phyloP scores from a whole-genome alignment of 2,329 filamentous ascomycete species.

The Tolypocladium endophyticum region DNA sequence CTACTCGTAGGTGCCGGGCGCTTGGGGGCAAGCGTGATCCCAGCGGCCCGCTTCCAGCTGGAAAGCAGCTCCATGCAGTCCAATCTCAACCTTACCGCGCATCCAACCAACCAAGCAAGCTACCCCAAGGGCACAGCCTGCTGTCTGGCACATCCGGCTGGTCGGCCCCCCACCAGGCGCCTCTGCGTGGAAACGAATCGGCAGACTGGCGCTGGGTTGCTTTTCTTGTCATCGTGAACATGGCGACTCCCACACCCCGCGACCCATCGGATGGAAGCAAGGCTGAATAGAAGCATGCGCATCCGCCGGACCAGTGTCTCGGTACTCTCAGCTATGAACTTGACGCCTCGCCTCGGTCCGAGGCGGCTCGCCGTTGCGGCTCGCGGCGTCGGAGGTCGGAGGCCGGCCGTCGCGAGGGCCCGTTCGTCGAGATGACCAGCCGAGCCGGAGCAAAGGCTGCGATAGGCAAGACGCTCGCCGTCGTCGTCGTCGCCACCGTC shows the following conservation, averaged over 20 bases:
- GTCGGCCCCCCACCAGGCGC: background rate
- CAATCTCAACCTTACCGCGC: background rate
- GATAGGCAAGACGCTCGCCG: background rate
- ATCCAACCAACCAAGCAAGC: background rate
- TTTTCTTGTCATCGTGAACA: background rate
- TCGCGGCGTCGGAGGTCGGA: background rate
- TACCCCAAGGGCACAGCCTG: background rate
- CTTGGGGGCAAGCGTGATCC: background rate
- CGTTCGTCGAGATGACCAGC: background rate
- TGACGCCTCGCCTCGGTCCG: background rate
- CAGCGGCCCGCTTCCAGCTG: slow-evolving; percentile 1
- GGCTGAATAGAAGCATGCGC: background rate
- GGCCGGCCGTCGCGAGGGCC: background rate
- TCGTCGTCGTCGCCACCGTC: background rate
- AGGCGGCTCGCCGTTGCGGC: background rate
- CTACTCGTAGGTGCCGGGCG: background rate
- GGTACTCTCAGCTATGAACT: background rate
- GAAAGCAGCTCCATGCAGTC: background rate
- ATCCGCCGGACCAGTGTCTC: background rate
- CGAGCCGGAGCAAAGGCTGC: background rate
- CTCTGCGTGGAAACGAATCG: background rate
- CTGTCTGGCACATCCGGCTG: slow-evolving; percentile 1
- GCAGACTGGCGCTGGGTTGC: background rate
- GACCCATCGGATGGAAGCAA: background rate
- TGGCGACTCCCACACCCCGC: background rate